A percentile compares a stretch with the other conserved stretches of the same genome.
phyloP scores from a whole-genome alignment of 169 alveolate species.

The Babesia ovata region DNA sequence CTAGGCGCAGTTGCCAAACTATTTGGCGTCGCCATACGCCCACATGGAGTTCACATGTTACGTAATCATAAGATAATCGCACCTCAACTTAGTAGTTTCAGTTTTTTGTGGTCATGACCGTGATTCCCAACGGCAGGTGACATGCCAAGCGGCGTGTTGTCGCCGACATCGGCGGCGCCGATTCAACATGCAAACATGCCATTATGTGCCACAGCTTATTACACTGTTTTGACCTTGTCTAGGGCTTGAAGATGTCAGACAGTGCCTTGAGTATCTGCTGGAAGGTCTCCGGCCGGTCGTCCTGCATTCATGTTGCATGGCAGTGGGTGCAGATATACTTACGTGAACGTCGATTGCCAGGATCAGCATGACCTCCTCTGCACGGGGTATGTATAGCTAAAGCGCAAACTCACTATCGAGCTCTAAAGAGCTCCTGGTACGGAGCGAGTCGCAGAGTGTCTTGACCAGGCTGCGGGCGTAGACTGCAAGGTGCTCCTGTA shows the following conservation, averaged over 20 bases:
- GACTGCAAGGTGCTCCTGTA: constrained; percentile 50
- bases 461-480: constrained; percentile 60
- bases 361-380: constrained; percentile 42
- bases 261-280: constrained; percentile 39
- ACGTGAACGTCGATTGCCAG: constrained; percentile 49
- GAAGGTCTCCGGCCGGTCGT: constrained; percentile 39
- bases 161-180: no score
- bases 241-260: constrained; percentile 13
- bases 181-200: no score
- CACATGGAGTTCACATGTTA: not conserved
- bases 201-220: no score
- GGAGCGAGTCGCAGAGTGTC: constrained; percentile 48
- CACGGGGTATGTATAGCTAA: not conserved
- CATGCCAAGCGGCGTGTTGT: no score
- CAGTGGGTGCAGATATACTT: not conserved
- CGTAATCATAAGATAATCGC: no score
- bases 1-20: no score
- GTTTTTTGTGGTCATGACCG: no score
- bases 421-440: constrained; percentile 21
- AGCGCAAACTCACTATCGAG: constrained; percentile 15
- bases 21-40: no score
- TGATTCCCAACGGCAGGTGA: no score
- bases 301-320: constrained; percentile 11
- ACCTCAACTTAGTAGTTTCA: no score
- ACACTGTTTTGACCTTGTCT: not conserved